Conservation (phyloP, 768 basidiomycete genomes). For the Leccinum pellstonianum region DNA sequence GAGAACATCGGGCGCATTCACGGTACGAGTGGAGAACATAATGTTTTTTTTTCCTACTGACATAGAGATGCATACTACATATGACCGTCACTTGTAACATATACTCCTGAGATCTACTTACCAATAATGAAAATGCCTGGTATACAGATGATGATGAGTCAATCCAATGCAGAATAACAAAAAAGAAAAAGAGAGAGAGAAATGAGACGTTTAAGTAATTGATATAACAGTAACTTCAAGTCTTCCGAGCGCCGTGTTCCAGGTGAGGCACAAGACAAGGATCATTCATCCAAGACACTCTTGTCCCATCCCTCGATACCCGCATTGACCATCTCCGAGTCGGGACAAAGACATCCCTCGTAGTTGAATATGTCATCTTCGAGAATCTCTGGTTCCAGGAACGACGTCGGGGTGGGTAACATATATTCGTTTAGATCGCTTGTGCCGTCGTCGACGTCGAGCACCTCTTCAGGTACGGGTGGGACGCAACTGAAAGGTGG, state of each 20-base stretch:
- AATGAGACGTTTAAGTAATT: not conserved
- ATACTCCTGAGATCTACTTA: too few relatives aligned
- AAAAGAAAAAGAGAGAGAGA: too few relatives aligned
- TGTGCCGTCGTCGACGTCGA: not conserved
- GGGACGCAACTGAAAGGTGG: not conserved
- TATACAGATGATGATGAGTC: too few relatives aligned
- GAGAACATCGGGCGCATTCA: too few relatives aligned
- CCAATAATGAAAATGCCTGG: too few relatives aligned
- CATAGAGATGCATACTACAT: too few relatives aligned
- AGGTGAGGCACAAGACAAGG: not conserved
- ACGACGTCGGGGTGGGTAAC: not conserved
- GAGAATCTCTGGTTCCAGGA: not conserved
- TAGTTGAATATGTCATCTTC: constrained; percentile 2
- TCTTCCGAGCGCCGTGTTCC: not conserved
- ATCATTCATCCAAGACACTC: not conserved
- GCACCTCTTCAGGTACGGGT: not conserved
- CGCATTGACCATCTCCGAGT: constrained; percentile 8
- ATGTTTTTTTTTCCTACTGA: too few relatives aligned
- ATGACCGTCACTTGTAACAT: too few relatives aligned
- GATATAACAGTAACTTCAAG: not conserved
- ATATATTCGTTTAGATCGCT: not conserved
- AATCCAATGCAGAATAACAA: too few relatives aligned
- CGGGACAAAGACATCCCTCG: constrained; percentile 10
- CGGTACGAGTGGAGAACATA: too few relatives aligned
- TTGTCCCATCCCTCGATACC: constrained; percentile 11